Evolutionary conservation across 1,284 basidiomycete species (phyloP).

Genomic region (Microbotryum saponariae): DNA sequence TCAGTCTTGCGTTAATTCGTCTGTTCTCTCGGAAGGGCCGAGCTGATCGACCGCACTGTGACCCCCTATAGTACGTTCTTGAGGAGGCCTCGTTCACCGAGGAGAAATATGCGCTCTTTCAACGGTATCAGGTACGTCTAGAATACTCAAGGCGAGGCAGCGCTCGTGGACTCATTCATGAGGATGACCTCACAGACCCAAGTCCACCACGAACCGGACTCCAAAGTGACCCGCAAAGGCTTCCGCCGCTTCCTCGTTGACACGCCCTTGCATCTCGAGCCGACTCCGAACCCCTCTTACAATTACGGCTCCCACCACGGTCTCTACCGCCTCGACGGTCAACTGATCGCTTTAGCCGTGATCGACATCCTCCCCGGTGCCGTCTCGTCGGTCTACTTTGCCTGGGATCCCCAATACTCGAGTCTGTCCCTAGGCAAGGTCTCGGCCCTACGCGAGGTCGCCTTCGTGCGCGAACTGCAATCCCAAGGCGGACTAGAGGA

Average conservation of each 20-base stretch:
- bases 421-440: constrained; percentile 78
- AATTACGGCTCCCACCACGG: constrained; percentile 34
- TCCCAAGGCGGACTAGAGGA: not conserved
- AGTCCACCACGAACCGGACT: constrained; percentile 60
- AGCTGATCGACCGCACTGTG: not conserved
- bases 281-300: constrained; percentile 11
- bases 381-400: constrained; percentile 92
- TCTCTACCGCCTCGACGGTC: constrained; percentile 68
- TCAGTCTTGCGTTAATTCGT: not conserved
- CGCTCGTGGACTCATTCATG: too few species aligned
- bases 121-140: constrained; percentile 35
- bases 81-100: constrained; percentile 55
- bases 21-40: not conserved
- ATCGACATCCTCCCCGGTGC: constrained; percentile 84
- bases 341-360: constrained; percentile 78
- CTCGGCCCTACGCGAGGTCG: constrained; percentile 70
- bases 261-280: constrained; percentile 52
- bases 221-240: constrained; percentile 48
- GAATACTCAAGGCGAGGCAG: too few species aligned
- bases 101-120: constrained; percentile 72
- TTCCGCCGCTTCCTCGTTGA: constrained; percentile 72
- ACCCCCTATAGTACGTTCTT: constrained; percentile 9
- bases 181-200: constrained; percentile 48
- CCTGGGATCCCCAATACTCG: constrained; percentile 76
- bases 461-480: constrained; percentile 63